Evolutionary conservation across 306 rosid species (phyloP).

Genomic region (Prunus persica): DNA sequence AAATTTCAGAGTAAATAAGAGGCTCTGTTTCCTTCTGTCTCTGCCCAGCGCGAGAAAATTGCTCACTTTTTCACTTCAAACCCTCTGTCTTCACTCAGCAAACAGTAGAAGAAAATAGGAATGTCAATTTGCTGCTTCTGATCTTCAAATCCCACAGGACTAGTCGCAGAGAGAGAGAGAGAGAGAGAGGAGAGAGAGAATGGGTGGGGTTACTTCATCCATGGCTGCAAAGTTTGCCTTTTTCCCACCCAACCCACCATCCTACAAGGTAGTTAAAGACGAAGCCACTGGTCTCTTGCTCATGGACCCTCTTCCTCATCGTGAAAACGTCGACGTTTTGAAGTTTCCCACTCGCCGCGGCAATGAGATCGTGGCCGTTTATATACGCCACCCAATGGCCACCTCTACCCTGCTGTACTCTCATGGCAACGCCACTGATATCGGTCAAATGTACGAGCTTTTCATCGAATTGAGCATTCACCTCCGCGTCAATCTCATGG

Average conservation of each 20-base stretch:
- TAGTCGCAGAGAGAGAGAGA: neutral
- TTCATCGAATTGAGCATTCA: constrained; percentile 73
- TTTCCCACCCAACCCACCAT: constrained; percentile 83
- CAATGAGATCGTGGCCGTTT: constrained; percentile 77
- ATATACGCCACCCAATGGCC: constrained; percentile 72
- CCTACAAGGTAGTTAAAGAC: constrained; percentile 60
- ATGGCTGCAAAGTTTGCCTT: constrained; percentile 90
- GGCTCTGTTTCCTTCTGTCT: neutral
- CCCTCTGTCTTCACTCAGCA: neutral
- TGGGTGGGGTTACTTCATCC: constrained; percentile 92
- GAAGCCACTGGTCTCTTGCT: constrained; percentile 50
- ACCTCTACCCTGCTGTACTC: constrained; percentile 76
- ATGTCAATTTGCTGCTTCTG: neutral
- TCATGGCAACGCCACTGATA: constrained; percentile 84
- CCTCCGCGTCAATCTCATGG: constrained; percentile 72
- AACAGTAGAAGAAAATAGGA: neutral
- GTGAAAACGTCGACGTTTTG: constrained; percentile 76
- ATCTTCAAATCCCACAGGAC: neutral
- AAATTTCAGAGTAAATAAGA: neutral
- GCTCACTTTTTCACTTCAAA: constrained; percentile 3
- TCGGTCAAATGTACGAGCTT: constrained; percentile 90
- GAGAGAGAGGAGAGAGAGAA: constrained; percentile 9
- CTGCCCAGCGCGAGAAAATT: neutral
- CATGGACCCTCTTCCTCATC: constrained; percentile 54
- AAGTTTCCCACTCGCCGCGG: constrained; percentile 72